Conservation (phyloP, 2,329 filamentous ascomycete species). For the Chaetothyriales sp. region DNA sequence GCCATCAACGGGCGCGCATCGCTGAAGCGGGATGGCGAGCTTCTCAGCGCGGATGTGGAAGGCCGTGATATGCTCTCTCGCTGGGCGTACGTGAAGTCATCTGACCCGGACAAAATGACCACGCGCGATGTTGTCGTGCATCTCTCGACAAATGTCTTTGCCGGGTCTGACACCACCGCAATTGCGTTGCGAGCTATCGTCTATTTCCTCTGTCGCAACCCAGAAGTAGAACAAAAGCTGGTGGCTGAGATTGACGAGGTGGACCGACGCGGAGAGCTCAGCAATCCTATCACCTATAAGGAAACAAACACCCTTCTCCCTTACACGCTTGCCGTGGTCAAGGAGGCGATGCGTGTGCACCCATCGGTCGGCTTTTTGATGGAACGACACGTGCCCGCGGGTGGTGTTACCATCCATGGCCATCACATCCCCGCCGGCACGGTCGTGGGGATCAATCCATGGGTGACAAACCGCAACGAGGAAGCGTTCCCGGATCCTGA, state of each 20-base stretch:
- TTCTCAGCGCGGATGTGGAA: conserved; percentile 13
- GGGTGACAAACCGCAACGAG: conserved; percentile 17
- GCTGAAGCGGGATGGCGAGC: conserved; percentile 6
- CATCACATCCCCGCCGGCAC: conserved; percentile 10
- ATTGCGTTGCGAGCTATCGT: conserved; percentile 36
- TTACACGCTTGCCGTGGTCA: conserved; percentile 8
- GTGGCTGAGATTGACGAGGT: conserved; percentile 10
- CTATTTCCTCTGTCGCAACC: conserved; percentile 56
- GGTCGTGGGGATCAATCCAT: conserved; percentile 16
- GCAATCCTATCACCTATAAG: conserved; percentile 9
- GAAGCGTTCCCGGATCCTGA: conserved; percentile 13
- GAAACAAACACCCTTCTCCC: conserved; percentile 17
- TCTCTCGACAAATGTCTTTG: conserved; percentile 19
- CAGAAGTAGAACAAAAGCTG: conserved; percentile 18
- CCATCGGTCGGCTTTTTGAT: conserved; percentile 17
- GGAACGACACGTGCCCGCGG: conserved; percentile 16
- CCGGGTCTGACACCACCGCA: conserved; percentile 13
- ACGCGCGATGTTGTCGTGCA: conserved; percentile 20
- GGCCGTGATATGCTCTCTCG: conserved; percentile 20
- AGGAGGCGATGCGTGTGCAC: conserved; percentile 14
- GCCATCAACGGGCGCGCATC: conserved; percentile 16
- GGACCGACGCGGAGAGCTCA: conserved; percentile 7
- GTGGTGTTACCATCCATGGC: conserved; percentile 10
- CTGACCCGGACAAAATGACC: conserved; percentile 19
- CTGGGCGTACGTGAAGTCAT: conserved; percentile 19